phyloP scores from a whole-genome alignment of 2,329 filamentous ascomycete species.

The Neonectria coccinea region DNA sequence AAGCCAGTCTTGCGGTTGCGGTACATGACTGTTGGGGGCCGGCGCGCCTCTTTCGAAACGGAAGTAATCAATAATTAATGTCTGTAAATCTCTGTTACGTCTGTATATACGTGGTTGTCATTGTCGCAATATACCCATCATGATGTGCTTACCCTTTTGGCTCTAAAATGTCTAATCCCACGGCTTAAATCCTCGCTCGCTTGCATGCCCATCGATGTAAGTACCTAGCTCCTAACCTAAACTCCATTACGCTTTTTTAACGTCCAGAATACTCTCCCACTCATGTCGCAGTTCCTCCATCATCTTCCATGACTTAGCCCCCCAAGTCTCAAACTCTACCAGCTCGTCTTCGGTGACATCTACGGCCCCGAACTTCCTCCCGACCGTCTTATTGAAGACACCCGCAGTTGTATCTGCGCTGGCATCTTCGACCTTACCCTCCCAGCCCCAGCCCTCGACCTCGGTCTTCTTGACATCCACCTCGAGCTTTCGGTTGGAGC shows the following conservation, averaged over 20 bases:
- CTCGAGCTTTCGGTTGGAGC: constrained; percentile 68
- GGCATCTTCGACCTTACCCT: constrained; percentile 66
- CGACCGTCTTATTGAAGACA: constrained; percentile 63
- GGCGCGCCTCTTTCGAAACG: constrained; percentile 3
- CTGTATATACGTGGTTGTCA: constrained; percentile 15
- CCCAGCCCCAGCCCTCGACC: constrained; percentile 86
- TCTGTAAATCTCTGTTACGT: constrained; percentile 17
- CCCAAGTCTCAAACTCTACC: constrained; percentile 71
- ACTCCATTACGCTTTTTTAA: constrained; percentile 28
- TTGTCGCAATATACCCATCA: constrained; percentile 42
- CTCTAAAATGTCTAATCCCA: constrained; percentile 2
- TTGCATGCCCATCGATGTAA: no score
- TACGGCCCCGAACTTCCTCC: constrained; percentile 68
- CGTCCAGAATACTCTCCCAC: constrained; percentile 66
- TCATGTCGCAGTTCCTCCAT: constrained; percentile 77
- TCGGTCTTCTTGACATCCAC: constrained; percentile 80
- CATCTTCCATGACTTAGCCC: constrained; percentile 72
- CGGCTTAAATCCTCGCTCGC: not conserved
- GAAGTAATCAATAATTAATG: constrained; percentile 22
- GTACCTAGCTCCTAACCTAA: no score
- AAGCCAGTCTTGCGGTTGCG: not conserved
- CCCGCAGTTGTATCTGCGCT: constrained; percentile 59
- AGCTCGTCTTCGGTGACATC: constrained; percentile 71
- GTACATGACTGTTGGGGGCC: constrained; percentile 1
- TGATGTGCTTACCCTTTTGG: constrained; percentile 22